Conservation (phyloP, 306 rosid species). For the Astragalus glycyphyllos region DNA sequence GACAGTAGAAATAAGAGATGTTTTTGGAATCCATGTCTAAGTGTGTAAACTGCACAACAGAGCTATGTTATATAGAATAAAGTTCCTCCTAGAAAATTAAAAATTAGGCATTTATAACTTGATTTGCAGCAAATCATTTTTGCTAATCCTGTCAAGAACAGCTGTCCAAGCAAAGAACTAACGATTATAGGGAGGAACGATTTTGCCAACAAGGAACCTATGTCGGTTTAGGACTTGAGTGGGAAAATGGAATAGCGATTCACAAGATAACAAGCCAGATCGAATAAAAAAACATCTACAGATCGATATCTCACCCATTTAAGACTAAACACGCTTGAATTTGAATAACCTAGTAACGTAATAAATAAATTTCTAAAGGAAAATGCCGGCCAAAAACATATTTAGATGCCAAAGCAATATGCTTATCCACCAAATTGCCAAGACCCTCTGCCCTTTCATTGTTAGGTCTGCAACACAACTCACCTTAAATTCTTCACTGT, state of each 20-base stretch:
- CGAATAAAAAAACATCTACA: too few species aligned
- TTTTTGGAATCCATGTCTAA: neutral
- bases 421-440: constrained; percentile 10
- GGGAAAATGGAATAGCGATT: too few species aligned
- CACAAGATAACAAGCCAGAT: too few species aligned
- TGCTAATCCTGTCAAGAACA: too few species aligned
- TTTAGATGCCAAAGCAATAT: constrained; percentile 10
- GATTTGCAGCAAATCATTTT: too few species aligned
- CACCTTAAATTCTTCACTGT: constrained; percentile 9
- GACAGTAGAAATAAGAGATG: neutral
- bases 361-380: constrained; percentile 13
- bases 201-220: too few species aligned
- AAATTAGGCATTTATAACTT: too few species aligned
- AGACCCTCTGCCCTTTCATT: constrained; percentile 1
- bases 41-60: constrained; percentile 1
- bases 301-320: too few species aligned
- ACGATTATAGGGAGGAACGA: too few species aligned
- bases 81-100: too few species aligned
- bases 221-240: too few species aligned
- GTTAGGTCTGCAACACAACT: neutral
- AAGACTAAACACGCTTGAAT: neutral
- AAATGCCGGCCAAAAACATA: neutral
- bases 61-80: constrained; percentile 8
- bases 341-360: neutral
- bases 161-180: too few species aligned